Base-by-base conservation (phyloP, 169 alveolate genomes). In the Plasmodium sp. region DNA sequence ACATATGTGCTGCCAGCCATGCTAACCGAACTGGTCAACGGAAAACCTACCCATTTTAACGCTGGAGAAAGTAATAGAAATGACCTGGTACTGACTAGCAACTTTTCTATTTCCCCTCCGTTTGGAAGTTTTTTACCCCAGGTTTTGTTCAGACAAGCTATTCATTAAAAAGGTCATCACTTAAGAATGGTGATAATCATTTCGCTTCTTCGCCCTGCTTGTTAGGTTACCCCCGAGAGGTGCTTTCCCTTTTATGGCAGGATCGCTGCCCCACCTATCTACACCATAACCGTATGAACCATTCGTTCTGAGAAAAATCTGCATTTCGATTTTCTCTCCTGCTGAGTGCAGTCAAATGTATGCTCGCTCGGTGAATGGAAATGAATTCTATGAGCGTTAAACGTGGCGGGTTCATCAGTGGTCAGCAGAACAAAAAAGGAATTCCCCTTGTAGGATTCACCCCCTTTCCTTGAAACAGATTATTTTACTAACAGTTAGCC, bases 291-390 rank as follows among this genome's bases (percentile, higher is more conserved):
- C 62, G 33, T 74, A 79, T 22, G 75, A 43, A 56, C 96, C 97
- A 79, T 97, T 96, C 14, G 96, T 95, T 45, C 93, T 96, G 58
- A 96, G 98, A 98, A 97, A 97, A 36, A 97, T 97, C 79, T 97
- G 98, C 97, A 96, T 95, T 84, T 97, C 98, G 51, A 97, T 93
- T 5, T 45, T 97, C 97, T 45, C 98, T 84, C 41, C 98, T 92
- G 84, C 97, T 97, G 98, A 45, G 97, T 95, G 5, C 98, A 98
- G 31, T 97, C 97, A 93, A 97, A 97, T 48, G 98, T 97, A 83
- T 97, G 98, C 81, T 97, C 98, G 41, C 98, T 96, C 3, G 98
- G 98, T 4, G 98, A 96, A 82, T 97, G 98, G 34, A 97, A 97
- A 88, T 96, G 92, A 45, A 97, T 96, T 84, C 97, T 97, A 10